Conservation (phyloP, 139 green algal species). For the Astrephomene gubernaculifera region DNA sequence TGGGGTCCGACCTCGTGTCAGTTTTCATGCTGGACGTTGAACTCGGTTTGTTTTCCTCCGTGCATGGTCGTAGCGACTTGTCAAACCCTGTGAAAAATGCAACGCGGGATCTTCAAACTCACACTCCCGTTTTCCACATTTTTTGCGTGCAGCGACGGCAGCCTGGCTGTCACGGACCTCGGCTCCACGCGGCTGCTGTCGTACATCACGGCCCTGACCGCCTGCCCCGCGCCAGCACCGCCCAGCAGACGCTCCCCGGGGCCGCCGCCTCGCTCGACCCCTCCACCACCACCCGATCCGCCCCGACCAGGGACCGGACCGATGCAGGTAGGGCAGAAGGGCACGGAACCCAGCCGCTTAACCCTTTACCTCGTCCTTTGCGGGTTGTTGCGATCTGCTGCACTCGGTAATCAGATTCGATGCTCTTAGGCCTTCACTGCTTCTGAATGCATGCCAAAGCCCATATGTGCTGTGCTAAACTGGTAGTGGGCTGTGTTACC, state of each 20-base stretch:
- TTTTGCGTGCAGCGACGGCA: constrained; percentile 45
- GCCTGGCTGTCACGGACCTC: constrained; percentile 48
- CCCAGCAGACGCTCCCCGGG: neutral
- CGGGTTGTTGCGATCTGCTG: neutral
- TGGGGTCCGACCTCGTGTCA: too few relatives aligned
- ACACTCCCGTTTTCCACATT: too few relatives aligned
- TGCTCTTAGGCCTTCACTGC: too few relatives aligned
- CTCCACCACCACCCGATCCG: neutral
- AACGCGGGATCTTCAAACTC: too few relatives aligned
- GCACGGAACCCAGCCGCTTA: neutral
- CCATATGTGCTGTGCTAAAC: too few relatives aligned
- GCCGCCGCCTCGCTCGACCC: neutral
- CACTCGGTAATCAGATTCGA: too few relatives aligned
- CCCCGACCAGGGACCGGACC: neutral
- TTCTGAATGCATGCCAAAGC: too few relatives aligned
- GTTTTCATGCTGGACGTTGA: too few relatives aligned
- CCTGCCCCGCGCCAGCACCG: neutral
- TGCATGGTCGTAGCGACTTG: too few relatives aligned
- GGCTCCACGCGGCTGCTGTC: constrained; percentile 35
- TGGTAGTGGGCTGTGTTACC: too few relatives aligned
- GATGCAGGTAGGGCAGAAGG: constrained; percentile 6
- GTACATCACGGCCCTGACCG: constrained; percentile 33
- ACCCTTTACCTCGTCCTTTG: neutral
- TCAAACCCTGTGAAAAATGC: too few relatives aligned
- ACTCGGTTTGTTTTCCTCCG: too few relatives aligned